phyloP scores from a whole-genome alignment of 2,329 filamentous ascomycete genomes.

The Basipetospora chlamydospora region DNA sequence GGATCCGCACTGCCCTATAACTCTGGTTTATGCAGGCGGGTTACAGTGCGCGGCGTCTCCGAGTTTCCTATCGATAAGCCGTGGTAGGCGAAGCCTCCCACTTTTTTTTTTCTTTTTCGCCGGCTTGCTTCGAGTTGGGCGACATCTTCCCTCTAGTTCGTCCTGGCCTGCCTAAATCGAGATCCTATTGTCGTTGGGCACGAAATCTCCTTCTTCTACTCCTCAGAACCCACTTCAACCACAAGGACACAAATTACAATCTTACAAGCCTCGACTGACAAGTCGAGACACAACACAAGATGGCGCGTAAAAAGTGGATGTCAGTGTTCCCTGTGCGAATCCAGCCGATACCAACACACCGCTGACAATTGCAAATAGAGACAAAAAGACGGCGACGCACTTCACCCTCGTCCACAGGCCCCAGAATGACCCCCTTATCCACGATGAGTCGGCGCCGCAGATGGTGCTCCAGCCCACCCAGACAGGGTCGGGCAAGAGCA shows the following conservation, averaged over 20 bases:
- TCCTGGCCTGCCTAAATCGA: too few species aligned
- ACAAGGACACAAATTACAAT: too few species aligned
- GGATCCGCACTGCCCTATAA: too few species aligned
- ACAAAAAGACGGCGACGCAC: conserved; percentile 87
- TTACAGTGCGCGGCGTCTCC: background rate
- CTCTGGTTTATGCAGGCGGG: too few species aligned
- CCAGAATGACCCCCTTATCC: conserved; percentile 92
- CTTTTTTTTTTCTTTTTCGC: conserved; percentile 8
- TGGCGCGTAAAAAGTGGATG: conserved; percentile 65
- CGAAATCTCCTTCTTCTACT: too few species aligned
- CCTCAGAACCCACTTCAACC: too few species aligned
- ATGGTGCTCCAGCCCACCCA: conserved; percentile 71
- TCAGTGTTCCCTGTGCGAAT: conserved; percentile 20
- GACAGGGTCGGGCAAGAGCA: conserved; percentile 29
- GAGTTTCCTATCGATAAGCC: too few species aligned
- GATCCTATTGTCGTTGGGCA: too few species aligned
- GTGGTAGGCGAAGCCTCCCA: conserved; percentile 8
- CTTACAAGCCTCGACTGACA: background rate
- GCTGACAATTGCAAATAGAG: conserved; percentile 24
- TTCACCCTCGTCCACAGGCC: conserved; percentile 91
- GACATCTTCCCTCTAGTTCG: background rate
- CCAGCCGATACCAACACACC: background rate
- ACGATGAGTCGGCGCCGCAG: conserved; percentile 75
- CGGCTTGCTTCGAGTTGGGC: background rate
- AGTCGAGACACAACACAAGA: conserved; percentile 26